Conservation (phyloP, 2,329 filamentous ascomycete genomes). For the Claviceps fusiformis region DNA sequence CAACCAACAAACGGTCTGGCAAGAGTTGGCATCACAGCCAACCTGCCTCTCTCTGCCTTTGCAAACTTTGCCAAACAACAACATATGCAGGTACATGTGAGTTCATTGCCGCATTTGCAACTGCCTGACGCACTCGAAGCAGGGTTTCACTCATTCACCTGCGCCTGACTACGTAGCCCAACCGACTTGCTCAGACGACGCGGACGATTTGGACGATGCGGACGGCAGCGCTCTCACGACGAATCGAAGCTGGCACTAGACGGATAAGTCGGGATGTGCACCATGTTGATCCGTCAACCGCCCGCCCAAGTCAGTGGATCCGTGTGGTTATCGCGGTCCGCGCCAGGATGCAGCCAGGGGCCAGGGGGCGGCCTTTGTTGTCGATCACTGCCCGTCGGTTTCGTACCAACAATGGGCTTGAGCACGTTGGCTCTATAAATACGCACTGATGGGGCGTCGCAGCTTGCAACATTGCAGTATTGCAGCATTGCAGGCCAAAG, state of each 20-base stretch:
- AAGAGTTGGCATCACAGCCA: not conserved
- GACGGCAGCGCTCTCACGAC: too few relatives aligned
- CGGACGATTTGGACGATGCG: too few relatives aligned
- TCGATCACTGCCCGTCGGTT: not conserved
- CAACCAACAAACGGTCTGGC: not conserved
- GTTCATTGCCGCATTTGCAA: too few relatives aligned
- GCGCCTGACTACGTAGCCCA: too few relatives aligned
- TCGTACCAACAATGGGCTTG: not conserved
- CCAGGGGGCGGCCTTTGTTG: not conserved
- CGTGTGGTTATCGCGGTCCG: not conserved
- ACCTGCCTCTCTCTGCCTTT: too few relatives aligned
- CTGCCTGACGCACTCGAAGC: too few relatives aligned
- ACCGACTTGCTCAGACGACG: too few relatives aligned
- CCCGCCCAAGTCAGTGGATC: slow-evolving; percentile 1
- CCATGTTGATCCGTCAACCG: not conserved
- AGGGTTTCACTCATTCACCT: too few relatives aligned
- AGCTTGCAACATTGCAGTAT: too few relatives aligned
- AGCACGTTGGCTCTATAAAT: not conserved
- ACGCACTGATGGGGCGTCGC: not conserved
- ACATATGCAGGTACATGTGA: too few relatives aligned
- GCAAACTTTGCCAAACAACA: too few relatives aligned
- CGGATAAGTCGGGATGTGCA: not conserved
- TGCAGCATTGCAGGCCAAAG: too few relatives aligned
- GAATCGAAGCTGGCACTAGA: not conserved
- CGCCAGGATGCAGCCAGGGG: not conserved